Evolutionary conservation across 23 red algal species (phyloP).

Genomic region (Gracilaria domingensis): DNA sequence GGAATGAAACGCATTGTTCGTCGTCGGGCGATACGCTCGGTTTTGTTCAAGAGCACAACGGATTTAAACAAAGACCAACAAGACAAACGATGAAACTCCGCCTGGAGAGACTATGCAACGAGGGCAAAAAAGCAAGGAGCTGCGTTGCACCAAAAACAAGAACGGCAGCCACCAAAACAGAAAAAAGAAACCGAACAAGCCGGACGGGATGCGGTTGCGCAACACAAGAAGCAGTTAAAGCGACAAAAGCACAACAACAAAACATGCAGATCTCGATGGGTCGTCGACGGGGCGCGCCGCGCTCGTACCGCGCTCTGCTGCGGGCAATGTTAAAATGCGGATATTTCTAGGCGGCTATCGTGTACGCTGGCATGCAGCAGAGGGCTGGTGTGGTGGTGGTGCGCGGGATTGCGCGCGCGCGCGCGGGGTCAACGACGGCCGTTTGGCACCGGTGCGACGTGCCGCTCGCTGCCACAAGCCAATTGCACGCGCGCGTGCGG

Average conservation of each 20-base stretch:
- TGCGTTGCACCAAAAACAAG: neutral
- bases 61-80: neutral
- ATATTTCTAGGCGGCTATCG: no score
- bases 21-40: neutral
- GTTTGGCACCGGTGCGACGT: neutral
- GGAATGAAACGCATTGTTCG: constrained; percentile 24
- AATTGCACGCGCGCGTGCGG: neutral
- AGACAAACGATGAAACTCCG: neutral
- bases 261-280: neutral
- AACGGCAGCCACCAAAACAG: no score
- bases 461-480: neutral
- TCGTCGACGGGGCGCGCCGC: neutral
- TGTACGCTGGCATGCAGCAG: no score
- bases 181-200: neutral
- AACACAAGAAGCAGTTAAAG: neutral
- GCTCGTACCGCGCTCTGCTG: no score
- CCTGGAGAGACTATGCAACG: neutral
- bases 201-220: neutral
- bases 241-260: neutral
- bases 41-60: neutral
- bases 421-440: no score
- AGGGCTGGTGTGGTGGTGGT: no score
- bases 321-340: no score
- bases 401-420: neutral
- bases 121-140: neutral